Evolutionary conservation across 352 stramenopile genomes (phyloP).

Genomic region (Globisporangium lucens): DNA sequence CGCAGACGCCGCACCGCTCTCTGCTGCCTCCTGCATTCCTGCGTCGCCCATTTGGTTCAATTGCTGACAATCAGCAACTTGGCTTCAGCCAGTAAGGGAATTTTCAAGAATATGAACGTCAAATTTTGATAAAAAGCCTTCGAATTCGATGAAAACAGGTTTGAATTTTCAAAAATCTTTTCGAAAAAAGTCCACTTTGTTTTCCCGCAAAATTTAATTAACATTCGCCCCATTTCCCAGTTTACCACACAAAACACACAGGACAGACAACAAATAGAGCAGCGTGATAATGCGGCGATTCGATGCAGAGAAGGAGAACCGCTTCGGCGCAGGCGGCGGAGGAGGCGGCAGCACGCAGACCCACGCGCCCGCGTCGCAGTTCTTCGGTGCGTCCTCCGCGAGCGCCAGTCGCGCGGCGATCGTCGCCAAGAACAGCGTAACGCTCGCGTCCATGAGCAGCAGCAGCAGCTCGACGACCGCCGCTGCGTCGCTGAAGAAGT

Average conservation of each 20-base stretch:
- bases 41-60: neutral
- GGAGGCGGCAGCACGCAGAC: neutral
- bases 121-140: neutral
- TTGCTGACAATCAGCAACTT: neutral
- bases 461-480: slow-evolving; percentile 3
- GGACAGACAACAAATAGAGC: neutral
- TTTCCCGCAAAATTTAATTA: neutral
- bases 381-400: slow-evolving; percentile 16
- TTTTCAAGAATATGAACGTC: neutral
- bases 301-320: slow-evolving; percentile 72
- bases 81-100: neutral
- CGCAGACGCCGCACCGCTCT: neutral
- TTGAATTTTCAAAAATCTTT: slow-evolving; percentile 33
- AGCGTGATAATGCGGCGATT: slow-evolving; percentile 47
- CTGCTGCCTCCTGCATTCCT: neutral
- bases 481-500: slow-evolving; percentile 6
- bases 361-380: slow-evolving; percentile 18
- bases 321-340: slow-evolving; percentile 15
- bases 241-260: neutral
- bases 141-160: slow-evolving; percentile 12
- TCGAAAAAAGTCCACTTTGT: neutral
- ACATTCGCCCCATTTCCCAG: neutral
- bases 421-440: slow-evolving; percentile 12
- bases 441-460: slow-evolving; percentile 13
- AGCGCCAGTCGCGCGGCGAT: slow-evolving; percentile 23